phyloP scores from a whole-genome alignment of 371 early-diverging fungal genomes.

The Mucor ambiguus region DNA sequence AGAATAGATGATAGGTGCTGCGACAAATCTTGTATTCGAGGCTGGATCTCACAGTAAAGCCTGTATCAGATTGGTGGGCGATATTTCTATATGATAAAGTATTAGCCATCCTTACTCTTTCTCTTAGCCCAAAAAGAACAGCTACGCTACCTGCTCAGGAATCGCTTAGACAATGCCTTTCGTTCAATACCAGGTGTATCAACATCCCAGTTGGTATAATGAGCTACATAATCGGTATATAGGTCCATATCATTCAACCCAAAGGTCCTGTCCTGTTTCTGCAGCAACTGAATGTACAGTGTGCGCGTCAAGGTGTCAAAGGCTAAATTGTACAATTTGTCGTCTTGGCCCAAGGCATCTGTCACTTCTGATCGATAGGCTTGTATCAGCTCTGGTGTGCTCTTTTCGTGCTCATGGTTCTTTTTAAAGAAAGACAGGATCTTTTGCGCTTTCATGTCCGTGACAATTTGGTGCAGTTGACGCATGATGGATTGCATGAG shows the following conservation, averaged over 20 bases:
- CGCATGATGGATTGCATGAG: slow-evolving; percentile 26
- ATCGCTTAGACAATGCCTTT: slow-evolving; percentile 42
- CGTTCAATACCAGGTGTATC: slow-evolving; percentile 65
- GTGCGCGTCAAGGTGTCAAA: slow-evolving; percentile 52
- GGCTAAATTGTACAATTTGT: slow-evolving; percentile 77
- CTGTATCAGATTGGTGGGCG: not conserved
- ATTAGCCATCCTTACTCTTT: too few species aligned
- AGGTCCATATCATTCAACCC: slow-evolving; percentile 55
- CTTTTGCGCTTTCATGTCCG: slow-evolving; percentile 24
- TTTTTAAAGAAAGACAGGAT: slow-evolving; percentile 26
- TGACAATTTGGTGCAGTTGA: slow-evolving; percentile 30
- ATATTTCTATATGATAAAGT: not conserved
- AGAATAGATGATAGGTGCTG: slow-evolving; percentile 40
- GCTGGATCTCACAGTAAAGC: slow-evolving; percentile 11
- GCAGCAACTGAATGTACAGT: slow-evolving; percentile 78
- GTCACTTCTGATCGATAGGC: slow-evolving; percentile 40
- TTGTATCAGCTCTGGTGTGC: slow-evolving; percentile 46
- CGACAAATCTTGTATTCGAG: slow-evolving; percentile 91
- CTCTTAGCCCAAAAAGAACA: too few species aligned
- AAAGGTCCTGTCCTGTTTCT: slow-evolving; percentile 59
- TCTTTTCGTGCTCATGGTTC: slow-evolving; percentile 27
- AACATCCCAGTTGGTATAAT: slow-evolving; percentile 67
- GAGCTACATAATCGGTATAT: slow-evolving; percentile 87
- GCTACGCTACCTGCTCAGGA: slow-evolving; percentile 56
- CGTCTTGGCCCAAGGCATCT: slow-evolving; percentile 63